Conservation (phyloP, 2,329 filamentous ascomycete genomes). For the Aspergillus viridinutans region DNA sequence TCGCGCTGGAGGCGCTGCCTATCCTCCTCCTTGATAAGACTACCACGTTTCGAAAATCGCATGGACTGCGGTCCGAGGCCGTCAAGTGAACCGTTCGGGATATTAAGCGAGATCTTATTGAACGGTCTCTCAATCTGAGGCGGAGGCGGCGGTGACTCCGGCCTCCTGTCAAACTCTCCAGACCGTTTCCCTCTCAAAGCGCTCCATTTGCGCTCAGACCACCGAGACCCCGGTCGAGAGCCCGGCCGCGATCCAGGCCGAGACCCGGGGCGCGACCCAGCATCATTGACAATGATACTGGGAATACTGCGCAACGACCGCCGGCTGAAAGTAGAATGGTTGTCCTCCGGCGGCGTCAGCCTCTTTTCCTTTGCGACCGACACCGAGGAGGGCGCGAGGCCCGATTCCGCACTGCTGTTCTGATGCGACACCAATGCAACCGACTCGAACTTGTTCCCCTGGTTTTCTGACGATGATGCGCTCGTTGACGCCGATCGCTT, state of each 20-base stretch:
- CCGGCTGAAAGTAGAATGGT: slow-evolving; percentile 22
- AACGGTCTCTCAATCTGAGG: slow-evolving; percentile 38
- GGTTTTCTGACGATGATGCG: slow-evolving; percentile 18
- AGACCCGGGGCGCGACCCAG: slow-evolving; percentile 28
- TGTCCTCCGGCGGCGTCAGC: slow-evolving; percentile 18
- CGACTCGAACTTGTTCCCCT: slow-evolving; percentile 6
- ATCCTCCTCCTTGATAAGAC: slow-evolving; percentile 52
- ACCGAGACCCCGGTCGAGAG: slow-evolving; percentile 39
- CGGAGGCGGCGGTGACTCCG: slow-evolving; percentile 30
- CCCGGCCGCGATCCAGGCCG: slow-evolving; percentile 27
- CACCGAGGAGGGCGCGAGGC: slow-evolving; percentile 9
- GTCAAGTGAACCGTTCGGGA: slow-evolving; percentile 52
- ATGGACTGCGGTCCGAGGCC: slow-evolving; percentile 50
- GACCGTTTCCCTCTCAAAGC: slow-evolving; percentile 32
- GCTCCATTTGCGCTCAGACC: slow-evolving; percentile 42
- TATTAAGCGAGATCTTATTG: slow-evolving; percentile 50
- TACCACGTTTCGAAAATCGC: slow-evolving; percentile 58
- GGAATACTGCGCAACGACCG: slow-evolving; percentile 35
- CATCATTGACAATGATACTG: slow-evolving; percentile 38
- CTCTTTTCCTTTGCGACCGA: slow-evolving; percentile 12
- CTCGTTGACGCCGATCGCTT: slow-evolving; percentile 22
- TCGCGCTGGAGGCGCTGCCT: slow-evolving; percentile 28
- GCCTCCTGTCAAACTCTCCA: slow-evolving; percentile 28
- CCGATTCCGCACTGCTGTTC: slow-evolving; percentile 9
- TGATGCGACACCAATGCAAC: slow-evolving; percentile 12